Evolutionary conservation across 345 rosid genomes (phyloP).

Genomic region (Clarkia xantiana): DNA sequence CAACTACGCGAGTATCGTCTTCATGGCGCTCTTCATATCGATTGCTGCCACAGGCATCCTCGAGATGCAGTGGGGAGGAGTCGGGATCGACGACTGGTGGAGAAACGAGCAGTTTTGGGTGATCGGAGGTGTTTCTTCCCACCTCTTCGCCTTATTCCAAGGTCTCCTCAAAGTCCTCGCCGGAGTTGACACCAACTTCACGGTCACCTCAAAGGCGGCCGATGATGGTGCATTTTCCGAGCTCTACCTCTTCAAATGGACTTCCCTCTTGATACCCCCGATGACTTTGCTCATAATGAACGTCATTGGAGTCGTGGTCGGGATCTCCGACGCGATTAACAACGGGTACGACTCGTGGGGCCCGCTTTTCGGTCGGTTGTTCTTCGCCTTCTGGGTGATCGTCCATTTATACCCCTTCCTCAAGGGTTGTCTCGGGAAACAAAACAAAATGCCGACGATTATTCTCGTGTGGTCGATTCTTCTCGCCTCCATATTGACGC

Average conservation of each 20-base stretch:
- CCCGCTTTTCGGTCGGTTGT: constrained; percentile 43
- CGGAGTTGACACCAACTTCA: constrained; percentile 51
- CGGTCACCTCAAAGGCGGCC: constrained; percentile 48
- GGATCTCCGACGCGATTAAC: constrained; percentile 46
- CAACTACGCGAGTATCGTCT: constrained; percentile 39
- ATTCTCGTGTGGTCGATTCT: constrained; percentile 53
- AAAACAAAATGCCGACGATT: constrained; percentile 46
- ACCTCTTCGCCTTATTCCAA: constrained; percentile 53
- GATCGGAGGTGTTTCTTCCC: constrained; percentile 52
- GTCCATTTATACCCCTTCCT: constrained; percentile 55
- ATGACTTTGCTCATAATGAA: constrained; percentile 40
- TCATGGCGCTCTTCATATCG: constrained; percentile 44
- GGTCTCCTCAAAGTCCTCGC: constrained; percentile 65
- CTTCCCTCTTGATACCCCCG: constrained; percentile 44
- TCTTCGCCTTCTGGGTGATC: constrained; percentile 55
- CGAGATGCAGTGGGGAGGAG: constrained; percentile 72
- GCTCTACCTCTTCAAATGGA: constrained; percentile 56
- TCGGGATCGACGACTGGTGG: constrained; percentile 69
- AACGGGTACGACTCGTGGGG: constrained; percentile 66
- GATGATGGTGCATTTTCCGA: constrained; percentile 56
- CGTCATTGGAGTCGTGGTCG: constrained; percentile 42
- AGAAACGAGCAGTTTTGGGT: constrained; percentile 73
- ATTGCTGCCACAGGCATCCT: constrained; percentile 50
- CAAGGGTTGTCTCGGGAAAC: constrained; percentile 47
- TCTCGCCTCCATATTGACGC: constrained; percentile 43